Percentiles rank a stretch among this genome's conserved stretches.
These are phyloP conservation scores for Silene uniflora DNA, from an alignment of 148 eudicot genomes.

Conservation along the genomic window DNA sequence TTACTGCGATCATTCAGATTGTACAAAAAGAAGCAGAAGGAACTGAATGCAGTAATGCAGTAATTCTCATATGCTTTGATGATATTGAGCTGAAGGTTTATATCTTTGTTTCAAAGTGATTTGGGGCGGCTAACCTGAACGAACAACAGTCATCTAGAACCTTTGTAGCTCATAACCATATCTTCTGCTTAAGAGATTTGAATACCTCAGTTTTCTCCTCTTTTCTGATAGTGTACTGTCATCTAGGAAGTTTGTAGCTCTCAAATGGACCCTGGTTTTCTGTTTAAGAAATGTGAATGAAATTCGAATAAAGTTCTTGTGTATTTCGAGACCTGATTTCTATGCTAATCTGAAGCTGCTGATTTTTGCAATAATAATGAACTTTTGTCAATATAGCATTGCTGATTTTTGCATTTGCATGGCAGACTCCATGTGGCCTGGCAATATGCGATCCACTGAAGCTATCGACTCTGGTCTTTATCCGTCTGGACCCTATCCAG, in stretches of 20 bases:
- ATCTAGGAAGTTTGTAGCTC: background rate
- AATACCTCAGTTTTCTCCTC: too few relatives aligned
- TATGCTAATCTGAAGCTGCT: too few relatives aligned
- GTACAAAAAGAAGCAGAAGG: background rate
- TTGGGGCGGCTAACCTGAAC: too few relatives aligned
- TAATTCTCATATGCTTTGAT: background rate
- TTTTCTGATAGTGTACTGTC: too few relatives aligned
- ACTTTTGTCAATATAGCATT: background rate
- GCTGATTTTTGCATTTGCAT: conserved; percentile 12
- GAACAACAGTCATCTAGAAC: too few relatives aligned
- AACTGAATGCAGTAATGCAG: background rate
- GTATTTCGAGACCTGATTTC: background rate
- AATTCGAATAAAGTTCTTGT: background rate
- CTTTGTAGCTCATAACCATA: too few relatives aligned
- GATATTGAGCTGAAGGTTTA: background rate
- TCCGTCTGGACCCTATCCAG: conserved; percentile 78
- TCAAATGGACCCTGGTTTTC: background rate
- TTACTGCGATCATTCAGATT: background rate
- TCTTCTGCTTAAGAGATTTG: too few relatives aligned
- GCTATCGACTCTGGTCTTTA: conserved; percentile 66
- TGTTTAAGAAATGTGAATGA: background rate
- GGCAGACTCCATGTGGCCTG: conserved; percentile 73
- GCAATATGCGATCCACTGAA: conserved; percentile 58
- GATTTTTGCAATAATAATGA: background rate
- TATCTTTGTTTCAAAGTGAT: background rate